Evolutionary conservation across 352 stramenopile species (phyloP).

Genomic region (Globisporangium lucens): DNA sequence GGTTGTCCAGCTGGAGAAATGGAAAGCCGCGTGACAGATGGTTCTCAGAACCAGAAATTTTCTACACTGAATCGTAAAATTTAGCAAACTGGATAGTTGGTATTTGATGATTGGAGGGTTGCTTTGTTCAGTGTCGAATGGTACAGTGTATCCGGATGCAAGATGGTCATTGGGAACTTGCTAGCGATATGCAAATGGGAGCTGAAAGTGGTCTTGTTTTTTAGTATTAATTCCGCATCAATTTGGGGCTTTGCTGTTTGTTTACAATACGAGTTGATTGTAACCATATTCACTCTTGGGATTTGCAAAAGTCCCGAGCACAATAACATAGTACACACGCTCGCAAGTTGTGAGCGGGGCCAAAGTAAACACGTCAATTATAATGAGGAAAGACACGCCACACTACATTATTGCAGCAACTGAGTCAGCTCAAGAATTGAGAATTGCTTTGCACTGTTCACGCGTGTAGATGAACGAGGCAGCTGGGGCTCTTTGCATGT

Average conservation of each 20-base stretch:
- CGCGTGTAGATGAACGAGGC: not conserved
- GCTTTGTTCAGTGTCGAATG: not conserved
- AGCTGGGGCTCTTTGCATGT: not conserved
- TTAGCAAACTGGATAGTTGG: not conserved
- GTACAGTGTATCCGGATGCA: not conserved
- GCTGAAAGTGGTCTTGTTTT: not conserved
- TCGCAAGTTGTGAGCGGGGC: no score
- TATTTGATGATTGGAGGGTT: not conserved
- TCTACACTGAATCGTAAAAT: not conserved
- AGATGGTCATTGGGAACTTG: not conserved
- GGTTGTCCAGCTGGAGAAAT: constrained; percentile 4
- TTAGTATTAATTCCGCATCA: not conserved
- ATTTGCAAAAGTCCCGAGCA: not conserved
- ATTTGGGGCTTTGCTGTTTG: not conserved
- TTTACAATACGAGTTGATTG: not conserved
- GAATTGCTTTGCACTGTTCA: not conserved
- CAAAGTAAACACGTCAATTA: not conserved
- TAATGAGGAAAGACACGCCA: not conserved
- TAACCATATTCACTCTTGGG: not conserved
- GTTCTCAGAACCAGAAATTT: not conserved
- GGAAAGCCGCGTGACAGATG: constrained; percentile 1
- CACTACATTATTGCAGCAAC: not conserved
- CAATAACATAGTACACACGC: not conserved
- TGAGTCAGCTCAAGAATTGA: not conserved
- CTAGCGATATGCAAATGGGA: not conserved